Base-by-base conservation (phyloP, 2,329 filamentous ascomycete species). In the Rutstroemia sp. region DNA sequence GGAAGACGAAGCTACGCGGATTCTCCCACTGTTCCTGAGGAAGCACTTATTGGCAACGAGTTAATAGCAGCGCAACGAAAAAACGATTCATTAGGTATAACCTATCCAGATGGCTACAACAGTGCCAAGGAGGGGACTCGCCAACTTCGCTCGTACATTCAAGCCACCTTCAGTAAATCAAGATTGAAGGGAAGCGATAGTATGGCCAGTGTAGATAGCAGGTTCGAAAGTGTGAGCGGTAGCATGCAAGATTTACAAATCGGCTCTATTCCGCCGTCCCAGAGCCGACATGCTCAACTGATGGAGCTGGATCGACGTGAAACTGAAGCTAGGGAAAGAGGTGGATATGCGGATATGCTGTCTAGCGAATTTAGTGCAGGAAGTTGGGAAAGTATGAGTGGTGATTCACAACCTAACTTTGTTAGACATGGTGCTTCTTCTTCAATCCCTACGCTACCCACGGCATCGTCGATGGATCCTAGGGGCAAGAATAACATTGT, bases 1-100 rank as follows among this genome's bases (percentile, higher is more conserved):
- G 61, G 63, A 23, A 58, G 60, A 16, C 59, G 54, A 39, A 59
- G 59, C 4, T 65, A 64, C 42, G 59, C 61, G 8, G 63, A 64
- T 44, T 66, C 66, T 3, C 65, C 65, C 8, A 67, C 63, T 12
- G 62, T 66, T 14, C 63, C 63, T 5, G 63, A 65, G 49, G 64
- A 68, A 48, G 52, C 56, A 23, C 25, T 27, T 9, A 56, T 55
- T 21, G 48, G 59, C 2, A 25, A 61, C 30, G 59, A 61, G 23
- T 49, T 49, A 4, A 50, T 58, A 16, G 39, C 55, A 7, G 14
- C 61, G 8, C 49, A 55, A 21, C 58, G 59, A 19, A 58, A 63
- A 38, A 57, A 55, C n/a, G 54, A 58, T 5, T 49, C 57, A 12
- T 50, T 57, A 12, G 56, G 60, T 7, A 63, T 68, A 52, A 59